Evolutionary conservation across 371 early-diverging fungal genomes (phyloP), one percentile per base, ranked within the genome.

Genomic region (Antonospora locustae): DNA sequence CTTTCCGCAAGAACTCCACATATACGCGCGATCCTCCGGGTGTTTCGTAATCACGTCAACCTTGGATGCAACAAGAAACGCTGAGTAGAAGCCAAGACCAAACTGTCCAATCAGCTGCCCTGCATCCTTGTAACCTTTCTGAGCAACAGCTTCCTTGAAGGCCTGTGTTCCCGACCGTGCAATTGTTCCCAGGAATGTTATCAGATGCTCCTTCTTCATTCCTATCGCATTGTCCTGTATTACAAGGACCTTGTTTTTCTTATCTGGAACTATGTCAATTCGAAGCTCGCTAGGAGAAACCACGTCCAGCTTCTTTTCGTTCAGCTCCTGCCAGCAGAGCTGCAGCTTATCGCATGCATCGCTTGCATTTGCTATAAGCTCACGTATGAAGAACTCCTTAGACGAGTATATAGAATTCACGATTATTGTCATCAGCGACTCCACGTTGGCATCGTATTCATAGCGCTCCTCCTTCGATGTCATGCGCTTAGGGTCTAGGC

Each of bases 31-130:
- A 76, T 87, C 88, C 70, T 85, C 82, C 70, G 85, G 87, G 80
- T 86, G 81, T 81, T 87, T 90, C 66, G 88, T 84, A 75, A 88
- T 82, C 58, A 91, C 87, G 71, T 83, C 78, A 47, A 91, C 90
- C 71, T 79, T 80, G 75, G 88, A 86, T 57, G 92, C 90, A 63
- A 89, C 87, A 47, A 91, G 78, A 79, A 87, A 91, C 50, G 87
- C 84, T 46, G 88, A 86, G 82, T 90, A 91, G 84, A 91, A 90
- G 73, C 92, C 92, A 58, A 91, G 86, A 82, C 92, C 92, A 76
- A 91, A 91, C 77, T 90, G 92, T 63, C 90, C 92, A 75, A 91
- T 91, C 81, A 91, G 81, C 65, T 82, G 80, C 58, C 81, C 83
- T 70, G 85, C 84, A 36, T 67, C 60, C 17, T 28, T 27, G 1